Evolutionary conservation across 352 stramenopile genomes (phyloP).

Genomic region (Phytopythium delawarense): DNA sequence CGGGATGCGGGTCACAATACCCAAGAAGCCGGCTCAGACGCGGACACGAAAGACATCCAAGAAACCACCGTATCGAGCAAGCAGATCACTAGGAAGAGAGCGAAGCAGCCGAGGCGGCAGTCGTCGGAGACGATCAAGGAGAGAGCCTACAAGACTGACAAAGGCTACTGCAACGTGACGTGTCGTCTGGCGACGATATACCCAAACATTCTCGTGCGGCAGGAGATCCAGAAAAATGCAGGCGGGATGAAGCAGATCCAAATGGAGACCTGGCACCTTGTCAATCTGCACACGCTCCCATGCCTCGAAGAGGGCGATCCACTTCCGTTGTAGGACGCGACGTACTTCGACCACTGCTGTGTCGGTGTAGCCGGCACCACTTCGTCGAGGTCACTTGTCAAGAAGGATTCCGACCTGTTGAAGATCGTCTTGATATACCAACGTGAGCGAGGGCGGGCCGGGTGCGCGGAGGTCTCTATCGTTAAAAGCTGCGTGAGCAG

Average conservation of each 20-base stretch:
- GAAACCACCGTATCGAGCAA: no score
- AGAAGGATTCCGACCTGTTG: conserved; percentile 10
- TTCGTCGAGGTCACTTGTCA: not conserved
- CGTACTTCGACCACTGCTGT: conserved; percentile 13
- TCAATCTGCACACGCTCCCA: no score
- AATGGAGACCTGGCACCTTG: no score
- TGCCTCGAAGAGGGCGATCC: not conserved
- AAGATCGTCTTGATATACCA: conserved; percentile 10
- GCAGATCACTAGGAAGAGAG: no score
- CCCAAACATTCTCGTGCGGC: not conserved
- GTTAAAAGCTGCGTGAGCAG: not conserved
- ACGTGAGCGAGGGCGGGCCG: conserved; percentile 1
- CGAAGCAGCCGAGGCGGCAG: no score
- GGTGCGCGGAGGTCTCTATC: conserved; percentile 1
- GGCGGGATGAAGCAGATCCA: not conserved
- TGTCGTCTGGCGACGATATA: not conserved
- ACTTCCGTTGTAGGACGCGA: conserved; percentile 10
- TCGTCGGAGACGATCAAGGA: no score
- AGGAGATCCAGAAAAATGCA: not conserved
- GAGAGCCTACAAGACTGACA: no score
- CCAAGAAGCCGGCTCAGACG: no score
- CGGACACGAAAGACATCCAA: no score
- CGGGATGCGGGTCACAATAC: no score
- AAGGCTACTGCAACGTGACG: no score
- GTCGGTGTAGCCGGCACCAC: conserved; percentile 3